Conservation (phyloP, 2,329 filamentous ascomycete genomes). For the Venturia asperata region DNA sequence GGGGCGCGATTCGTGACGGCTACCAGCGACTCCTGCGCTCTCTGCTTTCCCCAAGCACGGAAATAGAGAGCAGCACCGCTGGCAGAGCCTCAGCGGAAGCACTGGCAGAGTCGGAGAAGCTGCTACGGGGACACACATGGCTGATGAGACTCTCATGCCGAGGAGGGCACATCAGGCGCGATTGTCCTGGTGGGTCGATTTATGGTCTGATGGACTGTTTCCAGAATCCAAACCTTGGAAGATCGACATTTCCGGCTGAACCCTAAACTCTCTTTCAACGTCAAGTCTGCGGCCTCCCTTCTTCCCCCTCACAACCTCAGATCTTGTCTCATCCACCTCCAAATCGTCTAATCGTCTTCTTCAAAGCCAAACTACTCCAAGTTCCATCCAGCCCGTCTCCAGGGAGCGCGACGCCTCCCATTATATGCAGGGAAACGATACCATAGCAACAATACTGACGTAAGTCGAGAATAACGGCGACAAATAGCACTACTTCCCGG, state of each 20-base stretch:
- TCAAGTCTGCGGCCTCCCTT: background rate
- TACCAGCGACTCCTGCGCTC: background rate
- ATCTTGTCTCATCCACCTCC: background rate
- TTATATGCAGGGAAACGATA: no score
- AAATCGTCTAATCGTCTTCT: background rate
- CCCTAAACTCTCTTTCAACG: conserved; percentile 7
- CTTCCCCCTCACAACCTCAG: background rate
- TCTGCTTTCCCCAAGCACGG: background rate
- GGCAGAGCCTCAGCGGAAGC: background rate
- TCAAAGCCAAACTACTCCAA: background rate
- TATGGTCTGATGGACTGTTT: background rate
- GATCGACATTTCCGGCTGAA: background rate
- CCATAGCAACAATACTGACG: background rate
- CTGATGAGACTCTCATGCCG: background rate
- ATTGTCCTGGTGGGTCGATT: background rate
- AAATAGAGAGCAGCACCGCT: background rate
- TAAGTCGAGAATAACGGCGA: background rate
- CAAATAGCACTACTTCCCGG: no score
- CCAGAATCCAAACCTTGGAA: background rate
- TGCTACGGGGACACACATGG: background rate
- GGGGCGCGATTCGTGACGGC: background rate
- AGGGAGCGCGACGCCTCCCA: no score
- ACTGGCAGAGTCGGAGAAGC: background rate
- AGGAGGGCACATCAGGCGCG: no score
- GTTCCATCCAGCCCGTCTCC: background rate